These are phyloP conservation scores for Cryphonectria japonica DNA, from an alignment of 2,329 filamentous ascomycete species.

Conservation along the genomic window DNA sequence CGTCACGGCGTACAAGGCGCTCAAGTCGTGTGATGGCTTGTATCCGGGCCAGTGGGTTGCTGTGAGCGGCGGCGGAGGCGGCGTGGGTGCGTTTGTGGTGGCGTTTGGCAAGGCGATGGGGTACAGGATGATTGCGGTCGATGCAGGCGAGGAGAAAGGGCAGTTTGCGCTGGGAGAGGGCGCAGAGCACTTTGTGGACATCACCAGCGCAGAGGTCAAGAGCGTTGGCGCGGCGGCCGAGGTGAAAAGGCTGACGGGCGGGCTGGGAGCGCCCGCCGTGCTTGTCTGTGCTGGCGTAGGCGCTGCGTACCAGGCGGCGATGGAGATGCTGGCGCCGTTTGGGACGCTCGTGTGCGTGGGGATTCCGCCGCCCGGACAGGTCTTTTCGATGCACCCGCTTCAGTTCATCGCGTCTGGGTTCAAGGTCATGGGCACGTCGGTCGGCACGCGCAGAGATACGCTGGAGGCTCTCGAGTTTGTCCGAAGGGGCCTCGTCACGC, in stretches of 20 bases:
- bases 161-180: slow-evolving; percentile 38
- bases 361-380: slow-evolving; percentile 37
- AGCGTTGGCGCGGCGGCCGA: slow-evolving; percentile 31
- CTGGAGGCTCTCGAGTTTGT: slow-evolving; percentile 47
- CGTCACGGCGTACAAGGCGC: slow-evolving; percentile 48
- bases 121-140: slow-evolving; percentile 44
- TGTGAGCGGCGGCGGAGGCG: slow-evolving; percentile 45
- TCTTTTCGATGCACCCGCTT: slow-evolving; percentile 40
- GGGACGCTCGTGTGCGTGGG: slow-evolving; percentile 46
- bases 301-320: slow-evolving; percentile 40
- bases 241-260: slow-evolving; percentile 34
- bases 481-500: slow-evolving; percentile 38
- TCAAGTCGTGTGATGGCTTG: slow-evolving; percentile 39
- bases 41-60: slow-evolving; percentile 43
- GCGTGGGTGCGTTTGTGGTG: slow-evolving; percentile 45
- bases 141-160: slow-evolving; percentile 40
- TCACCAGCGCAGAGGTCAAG: slow-evolving; percentile 26
- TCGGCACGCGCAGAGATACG: slow-evolving; percentile 44
- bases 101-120: slow-evolving; percentile 48
- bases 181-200: slow-evolving; percentile 45
- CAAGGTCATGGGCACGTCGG: slow-evolving; percentile 40
- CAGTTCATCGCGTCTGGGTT: slow-evolving; percentile 42
- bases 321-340: slow-evolving; percentile 42
- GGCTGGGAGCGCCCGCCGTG: slow-evolving; percentile 35
- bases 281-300: slow-evolving; percentile 39